A percentile compares a stretch with the other conserved stretches of the same genome.
Conservation (phyloP, 192 early-diverging fungal species). For the Jimgerdemannia lactiflua region DNA sequence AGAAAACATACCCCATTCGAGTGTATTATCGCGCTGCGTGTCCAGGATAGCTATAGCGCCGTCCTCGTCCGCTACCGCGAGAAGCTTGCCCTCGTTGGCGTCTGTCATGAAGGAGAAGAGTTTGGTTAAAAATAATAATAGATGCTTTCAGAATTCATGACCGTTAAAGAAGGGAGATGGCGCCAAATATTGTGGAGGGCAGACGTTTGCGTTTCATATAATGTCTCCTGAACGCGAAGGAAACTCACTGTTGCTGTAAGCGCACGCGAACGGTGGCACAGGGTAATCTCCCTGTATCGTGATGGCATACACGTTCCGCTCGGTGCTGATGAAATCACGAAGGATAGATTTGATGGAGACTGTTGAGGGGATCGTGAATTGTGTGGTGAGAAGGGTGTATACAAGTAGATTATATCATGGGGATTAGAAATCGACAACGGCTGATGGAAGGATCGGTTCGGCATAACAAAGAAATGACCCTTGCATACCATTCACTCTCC, state of each 20-base stretch:
- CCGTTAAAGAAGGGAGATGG: no score
- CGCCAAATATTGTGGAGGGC: neutral
- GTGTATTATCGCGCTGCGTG: conserved; percentile 40
- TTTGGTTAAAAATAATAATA: neutral
- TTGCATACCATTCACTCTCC: neutral
- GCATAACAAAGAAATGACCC: neutral
- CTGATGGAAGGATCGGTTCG: no score
- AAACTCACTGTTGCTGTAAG: neutral
- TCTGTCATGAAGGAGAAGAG: conserved; percentile 14
- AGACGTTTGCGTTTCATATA: neutral
- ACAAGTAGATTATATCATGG: no score
- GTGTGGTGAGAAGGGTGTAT: neutral
- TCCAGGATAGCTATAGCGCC: conserved; percentile 60
- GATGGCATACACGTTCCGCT: neutral
- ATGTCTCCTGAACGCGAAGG: neutral
- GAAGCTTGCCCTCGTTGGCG: conserved; percentile 47
- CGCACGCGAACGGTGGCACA: neutral
- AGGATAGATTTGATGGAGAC: neutral
- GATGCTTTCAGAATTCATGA: no score
- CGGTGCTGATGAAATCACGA: neutral
- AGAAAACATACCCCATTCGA: conserved; percentile 15
- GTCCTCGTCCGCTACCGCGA: conserved; percentile 70
- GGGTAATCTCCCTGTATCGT: neutral
- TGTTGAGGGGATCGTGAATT: neutral
- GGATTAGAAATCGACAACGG: no score